Conservation (phyloP, 208 protist genomes). For the Entamoeba nuttalli region DNA sequence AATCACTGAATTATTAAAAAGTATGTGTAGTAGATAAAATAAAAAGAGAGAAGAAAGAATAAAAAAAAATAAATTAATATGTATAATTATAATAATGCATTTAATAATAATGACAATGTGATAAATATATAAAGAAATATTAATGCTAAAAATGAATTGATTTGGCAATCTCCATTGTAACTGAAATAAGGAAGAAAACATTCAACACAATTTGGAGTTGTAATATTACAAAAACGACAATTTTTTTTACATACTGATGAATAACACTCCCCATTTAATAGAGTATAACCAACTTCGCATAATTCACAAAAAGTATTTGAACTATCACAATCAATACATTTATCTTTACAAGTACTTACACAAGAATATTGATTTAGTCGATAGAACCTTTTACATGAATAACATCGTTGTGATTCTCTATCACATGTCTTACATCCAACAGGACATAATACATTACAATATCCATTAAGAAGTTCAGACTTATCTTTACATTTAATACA, state of each 20-base stretch:
- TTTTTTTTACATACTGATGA: neutral
- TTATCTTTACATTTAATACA: neutral
- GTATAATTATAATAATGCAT: too few relatives aligned
- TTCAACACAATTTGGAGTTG: neutral
- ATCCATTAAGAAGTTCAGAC: neutral
- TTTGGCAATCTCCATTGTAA: neutral
- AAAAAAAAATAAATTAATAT: too few relatives aligned
- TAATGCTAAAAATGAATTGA: too few relatives aligned
- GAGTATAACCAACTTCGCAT: neutral
- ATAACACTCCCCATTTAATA: neutral
- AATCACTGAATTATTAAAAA: too few relatives aligned
- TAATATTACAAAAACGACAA: neutral
- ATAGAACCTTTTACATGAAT: neutral
- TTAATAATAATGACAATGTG: too few relatives aligned
- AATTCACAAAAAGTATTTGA: neutral
- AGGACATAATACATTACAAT: neutral
- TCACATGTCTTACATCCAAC: neutral
- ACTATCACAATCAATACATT: neutral
- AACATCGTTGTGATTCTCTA: neutral
- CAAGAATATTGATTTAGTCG: neutral
- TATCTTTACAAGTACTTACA: neutral
- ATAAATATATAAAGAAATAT: too few relatives aligned
- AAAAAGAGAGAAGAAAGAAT: too few relatives aligned
- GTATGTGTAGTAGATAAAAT: too few relatives aligned
- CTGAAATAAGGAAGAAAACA: neutral